Evolutionary conservation across 139 green algal species (phyloP), one percentile per base, ranked within the genome.

Genomic region (Diplosphaera chodatii): DNA sequence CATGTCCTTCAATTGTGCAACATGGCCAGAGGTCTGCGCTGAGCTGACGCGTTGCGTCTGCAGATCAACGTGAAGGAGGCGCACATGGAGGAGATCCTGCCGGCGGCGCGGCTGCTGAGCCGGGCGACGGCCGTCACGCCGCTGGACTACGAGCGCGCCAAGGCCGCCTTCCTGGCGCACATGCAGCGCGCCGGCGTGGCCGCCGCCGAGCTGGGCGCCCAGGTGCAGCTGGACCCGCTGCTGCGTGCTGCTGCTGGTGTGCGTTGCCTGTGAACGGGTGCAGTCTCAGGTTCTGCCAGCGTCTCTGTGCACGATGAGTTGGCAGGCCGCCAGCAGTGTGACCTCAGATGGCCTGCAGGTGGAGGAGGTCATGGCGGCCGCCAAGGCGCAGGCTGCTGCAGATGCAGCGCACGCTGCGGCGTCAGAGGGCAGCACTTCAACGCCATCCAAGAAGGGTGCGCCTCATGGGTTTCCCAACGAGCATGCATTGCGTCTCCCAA

Each of bases 1-100:
- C n/a, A n/a, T n/a, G n/a, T n/a, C n/a, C n/a, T n/a, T n/a, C n/a
- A n/a, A n/a, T n/a, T n/a, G n/a, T n/a, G n/a, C n/a, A n/a, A n/a
- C n/a, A n/a, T n/a, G n/a, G n/a, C n/a, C n/a, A n/a, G n/a, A n/a
- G n/a, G n/a, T n/a, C n/a, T n/a, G n/a, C n/a, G n/a, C n/a, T n/a
- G n/a, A n/a, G n/a, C n/a, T n/a, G n/a, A n/a, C n/a, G 4, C 4
- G 18, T 8, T 59, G 22, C 15, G 28, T n/a, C n/a, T n/a, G n/a
- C 78, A 82, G 65, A 80, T 94, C 22, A 77, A 67, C 32, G 89
- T 96, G 16, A 90, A 90, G 16, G n/a, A 21, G 1, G 92, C 92
- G 28, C 79, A 92, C 63, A 74, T 97, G 32, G 84, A 95, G 72
- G 93, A 97, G 72, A 86, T 97, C 66, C 77, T 96, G 32, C 93